phyloP scores from a whole-genome alignment of 2,329 filamentous ascomycete genomes.

The Trichoderma citrinoviride region DNA sequence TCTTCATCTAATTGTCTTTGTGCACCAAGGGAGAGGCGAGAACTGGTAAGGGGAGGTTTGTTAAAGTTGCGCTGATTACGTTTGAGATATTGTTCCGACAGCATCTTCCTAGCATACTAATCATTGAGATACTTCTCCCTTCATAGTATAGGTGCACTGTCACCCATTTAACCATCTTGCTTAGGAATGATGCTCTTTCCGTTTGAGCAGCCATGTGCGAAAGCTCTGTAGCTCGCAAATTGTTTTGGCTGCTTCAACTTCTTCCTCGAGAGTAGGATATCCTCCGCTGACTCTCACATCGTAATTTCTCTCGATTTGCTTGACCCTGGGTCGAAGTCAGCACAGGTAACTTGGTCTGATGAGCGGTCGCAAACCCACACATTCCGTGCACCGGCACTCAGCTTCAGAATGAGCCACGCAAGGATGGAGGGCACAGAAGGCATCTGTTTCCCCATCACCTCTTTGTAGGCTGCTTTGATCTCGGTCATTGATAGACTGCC shows the following conservation, averaged over 20 bases:
- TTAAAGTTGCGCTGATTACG: neutral
- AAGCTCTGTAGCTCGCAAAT: conserved; percentile 1
- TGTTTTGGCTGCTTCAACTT: conserved; percentile 5
- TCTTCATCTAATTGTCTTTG: conserved; percentile 9
- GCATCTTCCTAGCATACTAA: neutral
- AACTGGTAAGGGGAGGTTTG: neutral
- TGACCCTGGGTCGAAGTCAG: neutral
- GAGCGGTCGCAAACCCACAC: neutral
- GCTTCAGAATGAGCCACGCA: conserved; percentile 6
- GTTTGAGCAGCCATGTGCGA: conserved; percentile 4
- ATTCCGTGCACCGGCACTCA: conserved; percentile 12
- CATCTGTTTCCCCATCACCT: conserved; percentile 4
- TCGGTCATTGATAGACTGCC: neutral
- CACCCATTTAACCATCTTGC: neutral
- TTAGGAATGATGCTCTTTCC: neutral
- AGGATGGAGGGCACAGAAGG: conserved; percentile 1
- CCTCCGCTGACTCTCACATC: neutral
- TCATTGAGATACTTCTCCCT: too few relatives aligned
- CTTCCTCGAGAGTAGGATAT: conserved; percentile 7
- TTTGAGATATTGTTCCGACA: neutral
- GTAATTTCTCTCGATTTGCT: conserved; percentile 8
- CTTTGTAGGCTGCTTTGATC: neutral
- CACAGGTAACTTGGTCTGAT: neutral
- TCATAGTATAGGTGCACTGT: too few relatives aligned
- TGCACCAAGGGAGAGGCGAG: neutral